Percentiles rank a stretch among this genome's conserved stretches.
These are phyloP conservation scores for Benincasa hispida DNA, from an alignment of 306 rosid genomes.

Conservation along the genomic window DNA sequence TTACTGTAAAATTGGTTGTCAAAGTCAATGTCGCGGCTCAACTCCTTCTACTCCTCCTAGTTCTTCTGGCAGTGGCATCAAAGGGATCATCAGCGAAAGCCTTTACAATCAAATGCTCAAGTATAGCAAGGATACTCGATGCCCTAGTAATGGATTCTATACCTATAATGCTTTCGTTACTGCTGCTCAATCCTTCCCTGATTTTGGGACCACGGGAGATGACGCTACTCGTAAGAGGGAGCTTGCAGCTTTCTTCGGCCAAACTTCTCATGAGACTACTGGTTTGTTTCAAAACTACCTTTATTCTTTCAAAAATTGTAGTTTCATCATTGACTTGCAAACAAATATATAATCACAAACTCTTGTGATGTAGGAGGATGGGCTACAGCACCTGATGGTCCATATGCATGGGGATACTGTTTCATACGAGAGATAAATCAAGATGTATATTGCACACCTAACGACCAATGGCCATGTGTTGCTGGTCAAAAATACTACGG, in stretches of 20 bases:
- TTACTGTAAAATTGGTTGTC: conserved; percentile 15
- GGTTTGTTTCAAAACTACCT: neutral
- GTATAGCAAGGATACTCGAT: conserved; percentile 17
- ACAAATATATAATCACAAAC: neutral
- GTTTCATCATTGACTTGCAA: neutral
- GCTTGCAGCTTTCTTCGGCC: conserved; percentile 24
- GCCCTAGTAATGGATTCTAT: conserved; percentile 33
- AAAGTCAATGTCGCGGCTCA: conserved; percentile 22
- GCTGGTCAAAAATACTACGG: neutral
- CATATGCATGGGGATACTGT: conserved; percentile 38
- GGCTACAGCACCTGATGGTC: conserved; percentile 30
- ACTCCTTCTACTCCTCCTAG: neutral
- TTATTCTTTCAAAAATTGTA: too few relatives aligned
- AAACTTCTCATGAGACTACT: conserved; percentile 30
- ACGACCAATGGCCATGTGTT: neutral
- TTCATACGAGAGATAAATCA: neutral
- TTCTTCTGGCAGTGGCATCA: neutral
- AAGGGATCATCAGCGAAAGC: conserved; percentile 7
- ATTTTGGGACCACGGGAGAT: conserved; percentile 29
- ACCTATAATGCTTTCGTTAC: conserved; percentile 28
- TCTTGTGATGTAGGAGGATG: conserved; percentile 15
- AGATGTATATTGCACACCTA: neutral
- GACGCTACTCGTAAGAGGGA: conserved; percentile 16
- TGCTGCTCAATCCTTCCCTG: conserved; percentile 24
- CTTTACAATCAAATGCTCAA: conserved; percentile 23